A percentile compares a stretch with the other conserved stretches of the same genome.
Conservation (phyloP, 129 eudicot species). For the Glebionis coronaria region DNA sequence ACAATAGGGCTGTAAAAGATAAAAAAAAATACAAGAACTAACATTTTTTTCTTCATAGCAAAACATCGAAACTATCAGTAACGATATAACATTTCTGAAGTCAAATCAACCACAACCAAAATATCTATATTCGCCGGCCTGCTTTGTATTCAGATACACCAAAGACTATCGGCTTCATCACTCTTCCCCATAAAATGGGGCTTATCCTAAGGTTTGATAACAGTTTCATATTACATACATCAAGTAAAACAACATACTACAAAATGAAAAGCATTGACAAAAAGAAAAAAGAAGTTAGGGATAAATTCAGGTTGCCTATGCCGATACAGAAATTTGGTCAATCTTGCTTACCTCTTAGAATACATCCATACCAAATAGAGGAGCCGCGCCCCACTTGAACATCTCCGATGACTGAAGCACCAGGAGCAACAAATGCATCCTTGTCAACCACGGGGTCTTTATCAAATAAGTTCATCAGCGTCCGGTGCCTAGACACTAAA, state of each 20-base stretch:
- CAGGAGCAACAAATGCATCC: conserved; percentile 92
- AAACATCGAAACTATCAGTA: background rate
- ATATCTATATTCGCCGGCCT: background rate
- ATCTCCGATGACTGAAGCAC: conserved; percentile 91
- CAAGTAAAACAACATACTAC: conserved; percentile 6
- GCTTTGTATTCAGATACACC: background rate
- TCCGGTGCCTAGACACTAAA: conserved; percentile 89
- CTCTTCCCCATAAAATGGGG: background rate
- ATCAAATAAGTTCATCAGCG: conserved; percentile 74
- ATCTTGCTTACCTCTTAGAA: conserved; percentile 70
- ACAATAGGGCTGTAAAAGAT: too few species aligned
- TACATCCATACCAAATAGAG: conserved; percentile 97
- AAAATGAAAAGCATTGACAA: background rate
- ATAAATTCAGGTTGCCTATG: background rate
- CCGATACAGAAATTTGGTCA: background rate
- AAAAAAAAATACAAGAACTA: too few species aligned
- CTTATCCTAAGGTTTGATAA: background rate
- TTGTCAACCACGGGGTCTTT: conserved; percentile 76
- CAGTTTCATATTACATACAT: conserved; percentile 11
- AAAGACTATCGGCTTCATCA: background rate
- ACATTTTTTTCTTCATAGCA: too few species aligned
- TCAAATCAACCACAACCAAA: background rate
- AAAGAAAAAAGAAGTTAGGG: background rate
- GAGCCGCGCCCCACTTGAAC: conserved; percentile 76
- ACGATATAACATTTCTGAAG: background rate